phyloP scores from a whole-genome alignment of 2,329 filamentous ascomycete genomes.

The Paraconiothyrium sp. region DNA sequence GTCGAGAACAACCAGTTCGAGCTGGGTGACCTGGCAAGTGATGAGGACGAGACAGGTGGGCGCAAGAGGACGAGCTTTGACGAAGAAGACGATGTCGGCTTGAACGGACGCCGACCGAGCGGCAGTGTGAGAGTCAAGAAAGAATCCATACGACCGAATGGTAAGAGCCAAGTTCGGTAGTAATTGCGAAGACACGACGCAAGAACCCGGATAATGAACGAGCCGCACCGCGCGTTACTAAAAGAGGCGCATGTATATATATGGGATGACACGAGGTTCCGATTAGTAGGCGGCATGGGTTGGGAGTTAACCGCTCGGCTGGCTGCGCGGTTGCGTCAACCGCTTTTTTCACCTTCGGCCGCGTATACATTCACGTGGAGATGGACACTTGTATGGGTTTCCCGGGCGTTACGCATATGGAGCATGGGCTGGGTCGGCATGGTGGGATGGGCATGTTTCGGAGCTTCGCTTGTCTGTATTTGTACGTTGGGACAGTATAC shows the following conservation, averaged over 20 bases:
- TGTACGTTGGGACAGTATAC: slow-evolving; percentile 10
- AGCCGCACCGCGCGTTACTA: not conserved
- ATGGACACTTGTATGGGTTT: slow-evolving; percentile 9
- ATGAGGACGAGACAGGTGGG: slow-evolving; percentile 57
- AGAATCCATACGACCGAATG: slow-evolving; percentile 39
- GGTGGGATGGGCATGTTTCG: slow-evolving; percentile 2
- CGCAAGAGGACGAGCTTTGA: slow-evolving; percentile 49
- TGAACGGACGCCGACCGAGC: slow-evolving; percentile 31
- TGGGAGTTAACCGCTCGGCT: slow-evolving; percentile 24
- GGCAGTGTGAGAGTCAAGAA: slow-evolving; percentile 42
- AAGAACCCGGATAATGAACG: not conserved
- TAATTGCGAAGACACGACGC: slow-evolving; percentile 9
- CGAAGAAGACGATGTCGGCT: slow-evolving; percentile 31
- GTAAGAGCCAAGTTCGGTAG: slow-evolving; percentile 18
- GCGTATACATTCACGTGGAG: slow-evolving; percentile 6
- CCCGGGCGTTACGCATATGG: slow-evolving; percentile 6
- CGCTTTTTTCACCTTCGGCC: slow-evolving; percentile 8
- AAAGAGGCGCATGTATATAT: slow-evolving; percentile 20
- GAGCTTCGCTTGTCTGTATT: slow-evolving; percentile 5
- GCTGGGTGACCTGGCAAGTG: slow-evolving; percentile 80
- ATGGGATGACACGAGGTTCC: slow-evolving; percentile 4
- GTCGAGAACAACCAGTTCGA: slow-evolving; percentile 76
- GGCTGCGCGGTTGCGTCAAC: slow-evolving; percentile 25
- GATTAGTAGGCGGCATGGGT: not conserved
- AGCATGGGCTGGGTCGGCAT: not conserved